Base-by-base conservation (phyloP, 805 yeast genomes). In the Yarrowia sp. region DNA sequence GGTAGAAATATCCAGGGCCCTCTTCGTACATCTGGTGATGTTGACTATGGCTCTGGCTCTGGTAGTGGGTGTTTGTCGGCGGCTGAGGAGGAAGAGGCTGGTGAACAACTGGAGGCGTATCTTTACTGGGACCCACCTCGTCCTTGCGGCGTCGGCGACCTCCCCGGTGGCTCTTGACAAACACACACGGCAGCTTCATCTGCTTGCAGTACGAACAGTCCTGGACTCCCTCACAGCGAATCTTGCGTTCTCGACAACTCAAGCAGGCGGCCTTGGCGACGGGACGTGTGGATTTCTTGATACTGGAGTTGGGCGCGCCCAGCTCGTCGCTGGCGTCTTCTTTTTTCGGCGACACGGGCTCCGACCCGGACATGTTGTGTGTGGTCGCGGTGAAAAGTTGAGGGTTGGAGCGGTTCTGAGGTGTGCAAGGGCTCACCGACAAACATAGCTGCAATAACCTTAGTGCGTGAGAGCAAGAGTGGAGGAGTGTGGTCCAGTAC, bases 141-240 rank as follows among this genome's bases (percentile, higher is more conserved):
- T 89, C 68, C 79, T 79, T 41, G 85, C 81, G 65, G 89, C 86
- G 72, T 88, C 91, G 8, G 76, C 78, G 1, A 93, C 92, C 72
- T 88, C 91, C 66, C 86, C 84, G 1, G 95, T 89, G 65, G 88
- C 85, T 15, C 81, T 80, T 1, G 92, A 89, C 64, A 89, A 77
- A 69, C 86, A 86, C 71, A 88, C 93, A 71, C n/a, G 42, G 50
- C 35, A 61, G 28, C 32, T 65, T 45, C 50, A 65, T 35, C 60
- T 65, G 65, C 38, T 47, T 36, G 22, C 66, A 65, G 43, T 61
- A 60, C 9, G 65, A 39, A 22, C 66, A 65, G 36, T 60, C 61
- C 48, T 48, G 66, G 41, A 61, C 65, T 7, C 66, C 66, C 42
- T 65, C 66, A 31, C 66, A 65, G 31, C 65, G n/a, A 33, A 65